Base-by-base conservation (phyloP, 441 rosid genomes). In the Hura crepitans region DNA sequence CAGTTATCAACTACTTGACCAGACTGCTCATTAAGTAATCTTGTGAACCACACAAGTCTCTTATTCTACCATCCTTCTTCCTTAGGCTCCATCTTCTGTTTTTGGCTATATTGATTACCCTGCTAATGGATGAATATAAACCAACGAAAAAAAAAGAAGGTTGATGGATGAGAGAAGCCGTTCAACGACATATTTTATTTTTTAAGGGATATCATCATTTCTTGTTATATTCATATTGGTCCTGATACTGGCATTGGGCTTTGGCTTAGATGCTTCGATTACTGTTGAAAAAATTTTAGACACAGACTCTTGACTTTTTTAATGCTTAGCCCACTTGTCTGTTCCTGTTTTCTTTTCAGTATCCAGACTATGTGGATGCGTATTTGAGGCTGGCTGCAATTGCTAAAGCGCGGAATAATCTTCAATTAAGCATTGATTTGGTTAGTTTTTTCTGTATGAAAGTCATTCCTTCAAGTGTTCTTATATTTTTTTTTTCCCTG, bases 341-440 rank as follows among this genome's bases (percentile, higher is more conserved):
- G 70, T 77, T 27, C 66, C 57, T 9, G 10, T 55, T 55, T 31
- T 71, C 39, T 72, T 71, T 75, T 67, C 94, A 96, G 99, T 89
- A 87, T 84, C 98, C 96, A 66, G 90, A 87, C 76, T 93, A 96
- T 66, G 81, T 88, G 66, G 99, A 96, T 85, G 93, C 97, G 71
- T 93, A 88, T 81, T 72, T 96, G 84, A 86, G 98, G 91, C 93
- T 96, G 73, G 97, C 99, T 74, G 96, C 94, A 37, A 86, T 87
- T 68, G 92, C 98, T 71, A 96, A 89, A 81, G 85, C 93, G 77
- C 90, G 88, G 75, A 93, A 91, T 80, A 91, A 93, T 85, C 85
- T 93, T 81, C 90, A 85, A 74, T 78, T 87, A 75, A 92, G 97
- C 86, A 96, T 96, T 81, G 98, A 96, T 77, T 87, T 96, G 99